phyloP scores from a whole-genome alignment of 208 protist genomes.

The Leishmania aethiopica region DNA sequence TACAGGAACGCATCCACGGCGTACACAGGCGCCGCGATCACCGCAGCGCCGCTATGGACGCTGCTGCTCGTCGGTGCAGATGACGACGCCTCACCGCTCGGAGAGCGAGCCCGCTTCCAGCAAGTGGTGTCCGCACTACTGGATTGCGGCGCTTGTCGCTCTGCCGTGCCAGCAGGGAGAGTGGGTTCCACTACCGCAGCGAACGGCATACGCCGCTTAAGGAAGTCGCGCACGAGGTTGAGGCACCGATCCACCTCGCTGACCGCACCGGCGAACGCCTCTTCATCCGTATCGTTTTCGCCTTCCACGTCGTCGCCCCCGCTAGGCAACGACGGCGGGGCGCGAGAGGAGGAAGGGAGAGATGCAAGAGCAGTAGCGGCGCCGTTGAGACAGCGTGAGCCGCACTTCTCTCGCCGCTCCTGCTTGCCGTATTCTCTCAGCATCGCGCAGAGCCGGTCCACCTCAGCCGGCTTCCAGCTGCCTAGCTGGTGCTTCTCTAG shows the following conservation, averaged over 20 bases:
- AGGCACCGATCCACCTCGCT: slow-evolving; percentile 57
- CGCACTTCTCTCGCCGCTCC: slow-evolving; percentile 1
- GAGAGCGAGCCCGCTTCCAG: slow-evolving; percentile 23
- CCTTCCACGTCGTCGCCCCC: slow-evolving; percentile 7
- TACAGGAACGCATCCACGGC: slow-evolving; percentile 83
- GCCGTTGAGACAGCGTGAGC: background rate
- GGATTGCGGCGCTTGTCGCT: background rate
- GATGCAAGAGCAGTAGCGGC: background rate
- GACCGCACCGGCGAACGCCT: slow-evolving; percentile 36
- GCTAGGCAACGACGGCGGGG: background rate
- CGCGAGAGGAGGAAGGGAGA: background rate
- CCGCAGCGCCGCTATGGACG: background rate
- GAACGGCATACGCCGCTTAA: slow-evolving; percentile 53
- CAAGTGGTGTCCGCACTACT: background rate
- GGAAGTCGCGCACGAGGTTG: slow-evolving; percentile 40
- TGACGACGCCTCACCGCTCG: background rate
- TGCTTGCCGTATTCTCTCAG: slow-evolving; percentile 19
- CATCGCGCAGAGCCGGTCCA: slow-evolving; percentile 26
- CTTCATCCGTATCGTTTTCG: slow-evolving; percentile 24
- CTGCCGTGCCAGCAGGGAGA: background rate
- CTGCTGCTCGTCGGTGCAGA: background rate
- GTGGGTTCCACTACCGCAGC: slow-evolving; percentile 50
- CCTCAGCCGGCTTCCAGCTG: slow-evolving; percentile 12
- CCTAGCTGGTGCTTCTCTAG: slow-evolving; percentile 23
- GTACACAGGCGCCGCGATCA: slow-evolving; percentile 40